These are phyloP conservation scores for Aspergillus sp. DNA, from an alignment of 2,329 filamentous ascomycete species.

Conservation along the genomic window DNA sequence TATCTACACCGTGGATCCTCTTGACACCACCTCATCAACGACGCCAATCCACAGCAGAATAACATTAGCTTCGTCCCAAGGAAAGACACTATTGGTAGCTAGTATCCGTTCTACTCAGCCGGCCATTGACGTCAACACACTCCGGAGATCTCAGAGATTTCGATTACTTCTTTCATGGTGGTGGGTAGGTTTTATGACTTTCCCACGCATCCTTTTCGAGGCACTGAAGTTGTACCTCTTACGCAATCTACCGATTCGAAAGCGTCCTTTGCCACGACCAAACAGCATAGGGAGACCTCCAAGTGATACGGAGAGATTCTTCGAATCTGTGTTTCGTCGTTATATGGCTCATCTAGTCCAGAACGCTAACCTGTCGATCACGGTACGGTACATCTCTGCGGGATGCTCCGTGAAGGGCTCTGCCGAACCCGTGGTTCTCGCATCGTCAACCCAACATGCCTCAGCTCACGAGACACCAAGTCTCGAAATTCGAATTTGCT, in stretches of 20 bases:
- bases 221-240: not conserved
- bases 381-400: not conserved
- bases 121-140: not conserved
- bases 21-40: not conserved
- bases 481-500: not conserved
- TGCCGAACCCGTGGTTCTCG: too few relatives aligned
- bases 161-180: not conserved
- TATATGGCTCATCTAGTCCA: not conserved
- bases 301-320: not conserved
- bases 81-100: not conserved
- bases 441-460: too few relatives aligned
- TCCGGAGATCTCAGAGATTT: not conserved
- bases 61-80: not conserved
- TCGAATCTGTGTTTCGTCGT: not conserved
- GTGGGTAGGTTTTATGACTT: not conserved
- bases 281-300: not conserved
- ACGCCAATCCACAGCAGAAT: not conserved
- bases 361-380: not conserved
- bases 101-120: not conserved
- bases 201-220: not conserved
- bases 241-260: not conserved
- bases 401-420: too few relatives aligned
- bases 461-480: not conserved
- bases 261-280: not conserved
- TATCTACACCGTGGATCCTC: slow-evolving; percentile 1